Evolutionary conservation across 2,329 filamentous ascomycete genomes (phyloP).

Genomic region (Microcyclospora tardicrescens): DNA sequence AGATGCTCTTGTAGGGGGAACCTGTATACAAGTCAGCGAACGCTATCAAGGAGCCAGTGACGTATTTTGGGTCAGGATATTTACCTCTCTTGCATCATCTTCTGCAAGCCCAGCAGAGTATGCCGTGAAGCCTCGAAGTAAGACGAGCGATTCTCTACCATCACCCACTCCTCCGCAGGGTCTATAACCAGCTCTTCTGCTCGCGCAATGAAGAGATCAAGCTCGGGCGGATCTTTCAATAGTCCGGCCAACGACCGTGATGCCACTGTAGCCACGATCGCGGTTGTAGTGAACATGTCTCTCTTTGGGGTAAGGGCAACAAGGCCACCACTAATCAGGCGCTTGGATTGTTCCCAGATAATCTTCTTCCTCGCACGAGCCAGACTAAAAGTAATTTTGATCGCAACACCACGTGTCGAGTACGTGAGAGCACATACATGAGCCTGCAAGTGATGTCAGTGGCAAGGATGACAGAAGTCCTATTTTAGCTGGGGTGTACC

Average conservation of each 20-base stretch:
- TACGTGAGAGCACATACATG: slow-evolving; percentile 54
- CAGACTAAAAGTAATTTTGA: slow-evolving; percentile 58
- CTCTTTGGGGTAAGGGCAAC: slow-evolving; percentile 41
- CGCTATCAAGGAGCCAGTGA: not conserved
- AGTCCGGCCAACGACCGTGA: slow-evolving; percentile 53
- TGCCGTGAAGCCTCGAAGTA: slow-evolving; percentile 70
- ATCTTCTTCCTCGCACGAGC: slow-evolving; percentile 52
- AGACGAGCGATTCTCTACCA: slow-evolving; percentile 61
- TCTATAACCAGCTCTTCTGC: slow-evolving; percentile 53
- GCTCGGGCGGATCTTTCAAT: slow-evolving; percentile 51
- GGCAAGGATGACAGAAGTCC: not conserved
- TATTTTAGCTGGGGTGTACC: slow-evolving; percentile 30
- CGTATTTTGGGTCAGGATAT: slow-evolving; percentile 3
- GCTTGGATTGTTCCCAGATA: slow-evolving; percentile 51
- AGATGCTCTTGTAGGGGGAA: slow-evolving; percentile 54
- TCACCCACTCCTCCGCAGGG: slow-evolving; percentile 55
- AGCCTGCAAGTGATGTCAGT: slow-evolving; percentile 38
- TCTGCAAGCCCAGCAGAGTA: slow-evolving; percentile 60
- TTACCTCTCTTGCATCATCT: slow-evolving; percentile 42
- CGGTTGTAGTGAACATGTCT: slow-evolving; percentile 52
- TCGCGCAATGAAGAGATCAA: slow-evolving; percentile 62
- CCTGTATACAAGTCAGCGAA: slow-evolving; percentile 13
- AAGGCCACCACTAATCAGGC: slow-evolving; percentile 41
- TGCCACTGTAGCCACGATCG: slow-evolving; percentile 59
- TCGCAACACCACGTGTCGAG: slow-evolving; percentile 48